Evolutionary conservation across 352 stramenopile species (phyloP).

Genomic region (Phytophthora pinifolia): DNA sequence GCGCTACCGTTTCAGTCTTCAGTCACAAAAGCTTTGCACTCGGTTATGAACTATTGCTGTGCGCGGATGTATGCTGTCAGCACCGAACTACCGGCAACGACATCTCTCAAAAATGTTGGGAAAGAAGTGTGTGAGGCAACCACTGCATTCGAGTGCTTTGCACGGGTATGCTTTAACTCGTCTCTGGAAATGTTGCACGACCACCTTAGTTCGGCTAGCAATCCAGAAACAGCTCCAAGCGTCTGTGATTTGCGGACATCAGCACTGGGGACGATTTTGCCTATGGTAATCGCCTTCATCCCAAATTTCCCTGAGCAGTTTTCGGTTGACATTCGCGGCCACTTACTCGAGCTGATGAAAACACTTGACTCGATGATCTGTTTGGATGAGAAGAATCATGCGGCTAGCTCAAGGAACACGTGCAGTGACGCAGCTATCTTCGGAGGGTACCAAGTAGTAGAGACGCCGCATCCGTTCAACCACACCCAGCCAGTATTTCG

Average conservation of each 20-base stretch:
- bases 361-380: constrained; percentile 22
- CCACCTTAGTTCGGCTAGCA: background rate
- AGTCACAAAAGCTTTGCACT: constrained; percentile 45
- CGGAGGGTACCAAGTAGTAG: constrained; percentile 47
- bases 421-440: constrained; percentile 31
- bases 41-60: constrained; percentile 49
- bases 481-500: constrained; percentile 57
- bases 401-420: background rate
- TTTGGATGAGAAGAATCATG: constrained; percentile 7
- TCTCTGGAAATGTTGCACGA: constrained; percentile 31
- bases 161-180: constrained; percentile 36
- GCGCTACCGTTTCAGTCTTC: constrained; percentile 31
- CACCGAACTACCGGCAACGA: constrained; percentile 23
- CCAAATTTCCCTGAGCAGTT: constrained; percentile 39
- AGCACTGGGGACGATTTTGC: constrained; percentile 45
- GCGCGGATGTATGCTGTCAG: constrained; percentile 37
- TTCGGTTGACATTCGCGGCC: constrained; percentile 25
- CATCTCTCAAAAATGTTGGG: constrained; percentile 16
- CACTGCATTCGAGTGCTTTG: constrained; percentile 47
- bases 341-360: constrained; percentile 36
- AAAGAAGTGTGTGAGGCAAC: constrained; percentile 23
- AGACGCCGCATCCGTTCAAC: constrained; percentile 71
- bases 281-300: constrained; percentile 46
- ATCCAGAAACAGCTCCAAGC: background rate
- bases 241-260: constrained; percentile 32